A percentile compares a stretch with the other conserved stretches of the same genome.
These are phyloP conservation scores for Aspergillus fumigatiaffinis DNA, from an alignment of 2,329 filamentous ascomycete species.

Conservation along the genomic window DNA sequence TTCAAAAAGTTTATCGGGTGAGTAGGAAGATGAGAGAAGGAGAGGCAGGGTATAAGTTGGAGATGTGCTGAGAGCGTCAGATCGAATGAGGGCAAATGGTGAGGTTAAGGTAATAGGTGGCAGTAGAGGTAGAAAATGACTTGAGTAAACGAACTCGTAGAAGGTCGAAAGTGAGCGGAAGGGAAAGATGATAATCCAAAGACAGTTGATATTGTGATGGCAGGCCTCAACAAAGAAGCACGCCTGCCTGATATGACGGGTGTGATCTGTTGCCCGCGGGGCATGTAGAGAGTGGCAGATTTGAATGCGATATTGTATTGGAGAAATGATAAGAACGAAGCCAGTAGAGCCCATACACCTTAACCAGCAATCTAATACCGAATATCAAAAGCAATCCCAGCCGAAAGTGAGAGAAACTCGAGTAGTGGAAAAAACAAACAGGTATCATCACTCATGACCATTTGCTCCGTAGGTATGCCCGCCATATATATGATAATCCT, in stretches of 20 bases:
- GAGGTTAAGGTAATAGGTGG: neutral
- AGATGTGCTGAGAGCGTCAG: neutral
- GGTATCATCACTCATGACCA: slow-evolving; percentile 33
- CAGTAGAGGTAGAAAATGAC: neutral
- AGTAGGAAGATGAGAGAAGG: neutral
- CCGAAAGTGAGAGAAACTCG: slow-evolving; percentile 1
- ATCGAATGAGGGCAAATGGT: neutral
- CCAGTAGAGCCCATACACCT: neutral
- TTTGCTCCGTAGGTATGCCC: slow-evolving; percentile 20
- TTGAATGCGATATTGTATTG: neutral
- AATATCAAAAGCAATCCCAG: slow-evolving; percentile 2
- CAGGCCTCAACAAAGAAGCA: neutral
- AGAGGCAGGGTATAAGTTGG: neutral
- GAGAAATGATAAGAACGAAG: neutral
- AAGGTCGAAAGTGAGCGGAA: too few species aligned
- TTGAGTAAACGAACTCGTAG: neutral
- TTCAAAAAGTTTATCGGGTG: neutral
- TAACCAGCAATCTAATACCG: neutral
- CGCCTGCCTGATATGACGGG: neutral
- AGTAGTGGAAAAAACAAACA: slow-evolving; percentile 10
- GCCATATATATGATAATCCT: slow-evolving; percentile 14
- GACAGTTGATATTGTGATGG: neutral
- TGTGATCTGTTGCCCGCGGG: neutral
- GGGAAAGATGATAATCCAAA: too few species aligned
- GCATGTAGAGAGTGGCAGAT: neutral